Base-by-base conservation (phyloP, 306 rosid genomes). In the Cajanus cajan region DNA sequence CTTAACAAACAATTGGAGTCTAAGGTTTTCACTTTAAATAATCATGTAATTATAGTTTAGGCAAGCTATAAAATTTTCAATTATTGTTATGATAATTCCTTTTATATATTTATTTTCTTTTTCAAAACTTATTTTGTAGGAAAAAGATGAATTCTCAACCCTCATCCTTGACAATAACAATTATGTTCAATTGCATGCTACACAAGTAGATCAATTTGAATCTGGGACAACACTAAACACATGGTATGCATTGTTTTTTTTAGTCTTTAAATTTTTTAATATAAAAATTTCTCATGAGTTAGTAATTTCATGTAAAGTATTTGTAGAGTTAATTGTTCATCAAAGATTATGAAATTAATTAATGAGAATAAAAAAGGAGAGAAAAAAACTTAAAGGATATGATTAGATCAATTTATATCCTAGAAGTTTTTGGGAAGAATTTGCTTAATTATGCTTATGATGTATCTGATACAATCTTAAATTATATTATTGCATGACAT, bases 21-120 rank as follows among this genome's bases (percentile, higher is more conserved):
- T 10, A 85, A 94, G 98, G 98, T 91, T 77, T 68, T 31, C 54
- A n/a, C 44, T n/a, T 62, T 58, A 21, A 54, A 67, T 65, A n/a
- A 25, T 54, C 16, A 67, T 58, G 45, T 25, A 59, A 13, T 0
- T 78, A 7, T 34, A 57, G 13, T 16, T 51, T 4, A 72, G 0
- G 0, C 55, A 64, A 21, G 40, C 6, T 54, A 22, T 22, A 19
- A 31, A n/a, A 15, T n/a, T 28, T 13, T 24, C 18, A 58, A 52
- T 2, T 2, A 14, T 61, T 28, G 6, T 13, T 2, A 33, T 28
- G 45, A 7, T 33, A 15, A 2, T 63, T 22, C 34, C 44, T 67
- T 64, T 70, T 15, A 34, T 21, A 3, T 57, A 57, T 47, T n/a
- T 15, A 41, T 41, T 48, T 37, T 16, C 21, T 5, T 36, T 16